Evolutionary conservation across 192 early-diverging fungal genomes (phyloP), one percentile per base, ranked within the genome.

Genomic region (Coemansia umbellata): DNA sequence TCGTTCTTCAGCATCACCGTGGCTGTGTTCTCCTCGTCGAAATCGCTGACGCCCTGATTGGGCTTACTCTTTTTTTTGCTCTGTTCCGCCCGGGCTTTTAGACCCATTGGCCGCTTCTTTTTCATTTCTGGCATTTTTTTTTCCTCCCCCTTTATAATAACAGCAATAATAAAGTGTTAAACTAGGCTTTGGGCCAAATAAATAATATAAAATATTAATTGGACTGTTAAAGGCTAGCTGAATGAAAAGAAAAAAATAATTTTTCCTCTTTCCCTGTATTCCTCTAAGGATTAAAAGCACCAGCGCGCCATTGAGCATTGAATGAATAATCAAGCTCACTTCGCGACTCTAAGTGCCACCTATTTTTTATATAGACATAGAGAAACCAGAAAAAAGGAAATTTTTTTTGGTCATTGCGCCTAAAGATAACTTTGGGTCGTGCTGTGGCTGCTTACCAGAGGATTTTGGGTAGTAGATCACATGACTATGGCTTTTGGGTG

Each of bases 51-150:
- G 7, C 47, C 64, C 10, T 54, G 37, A 2, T 21, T 43, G 10
- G 22, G 21, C 15, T 32, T 18, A n/a, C 42, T 23, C 19, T 19
- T 13, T 24, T 44, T 37, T 22, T 50, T 31, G 37, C 65, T 64
- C 31, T 70, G 70, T 40, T 63, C 68, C 3, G 66, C 64, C 24
- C 68, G 73, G 6, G 72, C 69, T 50, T 80, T 80, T 27, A 80
- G 63, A 7, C 78, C 78, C 50, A 74, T 50, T 28, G 78, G 78
- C 31, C 78, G 63, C 53, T 68, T 74, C 52, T 74, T 66, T 23
- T 60, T 61, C 15, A 36, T 58, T 18, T 43, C 43, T 42, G 53
- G 9, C 11, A 58, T 22, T 27, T 17, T n/a, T 47, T n/a, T 37
- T 37, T 40, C 37, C 45, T 30, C 26, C 36, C 11, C 40, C 61